Conservation (phyloP, 805 yeast species). For the Schizosaccharomyces osmophilus region DNA sequence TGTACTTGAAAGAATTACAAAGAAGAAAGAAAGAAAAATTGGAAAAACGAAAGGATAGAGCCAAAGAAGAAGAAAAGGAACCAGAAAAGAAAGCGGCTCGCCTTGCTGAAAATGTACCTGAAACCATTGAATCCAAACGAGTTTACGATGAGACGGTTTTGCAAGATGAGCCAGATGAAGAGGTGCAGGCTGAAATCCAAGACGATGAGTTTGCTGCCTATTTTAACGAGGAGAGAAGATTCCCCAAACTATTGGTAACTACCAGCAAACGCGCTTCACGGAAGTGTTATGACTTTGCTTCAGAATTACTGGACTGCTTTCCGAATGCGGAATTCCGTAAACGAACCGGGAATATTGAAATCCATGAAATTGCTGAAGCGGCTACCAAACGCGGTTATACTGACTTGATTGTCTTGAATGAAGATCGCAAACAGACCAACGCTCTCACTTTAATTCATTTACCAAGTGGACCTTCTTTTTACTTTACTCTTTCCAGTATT, state of each 20-base stretch:
- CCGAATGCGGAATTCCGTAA: constrained; percentile 75
- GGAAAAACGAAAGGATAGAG: not conserved
- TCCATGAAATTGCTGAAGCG: constrained; percentile 67
- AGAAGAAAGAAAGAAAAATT: not conserved
- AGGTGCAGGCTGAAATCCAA: constrained; percentile 3
- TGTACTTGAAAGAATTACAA: not conserved
- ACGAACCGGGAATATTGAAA: constrained; percentile 57
- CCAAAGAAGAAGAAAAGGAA: not conserved
- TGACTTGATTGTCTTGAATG: constrained; percentile 71
- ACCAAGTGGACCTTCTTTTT: constrained; percentile 88
- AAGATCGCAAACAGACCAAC: constrained; percentile 74
- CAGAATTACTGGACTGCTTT: constrained; percentile 53
- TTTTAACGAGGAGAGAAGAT: constrained; percentile 23
- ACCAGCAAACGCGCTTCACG: constrained; percentile 72
- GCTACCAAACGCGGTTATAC: constrained; percentile 70
- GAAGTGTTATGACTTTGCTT: constrained; percentile 75
- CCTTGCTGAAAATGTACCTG: constrained; percentile 50
- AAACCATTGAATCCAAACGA: constrained; percentile 62
- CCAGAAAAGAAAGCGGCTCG: constrained; percentile 17
- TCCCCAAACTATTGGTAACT: constrained; percentile 74
- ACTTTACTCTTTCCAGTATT: constrained; percentile 61
- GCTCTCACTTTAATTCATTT: constrained; percentile 83
- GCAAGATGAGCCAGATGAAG: constrained; percentile 22
- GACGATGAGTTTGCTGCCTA: constrained; percentile 34
- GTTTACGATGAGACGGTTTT: constrained; percentile 65